Evolutionary conservation across 73 alveolate species (phyloP).

Genomic region (Tetrahymena thermophila): DNA sequence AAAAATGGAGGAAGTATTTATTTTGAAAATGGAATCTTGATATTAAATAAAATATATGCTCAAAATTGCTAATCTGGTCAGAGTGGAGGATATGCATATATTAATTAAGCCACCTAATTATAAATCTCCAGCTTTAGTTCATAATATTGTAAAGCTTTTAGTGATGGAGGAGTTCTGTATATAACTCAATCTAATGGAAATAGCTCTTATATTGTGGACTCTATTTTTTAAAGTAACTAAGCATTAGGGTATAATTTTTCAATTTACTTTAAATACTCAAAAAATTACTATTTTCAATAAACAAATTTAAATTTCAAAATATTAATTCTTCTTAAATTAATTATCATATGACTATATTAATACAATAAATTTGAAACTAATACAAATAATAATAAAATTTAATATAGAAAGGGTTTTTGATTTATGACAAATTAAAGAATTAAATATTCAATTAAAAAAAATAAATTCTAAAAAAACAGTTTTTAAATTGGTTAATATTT

Average conservation of each 20-base stretch:
- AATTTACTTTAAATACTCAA: no score
- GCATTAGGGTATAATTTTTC: background rate
- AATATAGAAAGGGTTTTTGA: no score
- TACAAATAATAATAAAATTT: no score
- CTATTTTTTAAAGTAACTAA: background rate
- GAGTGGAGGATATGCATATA: background rate
- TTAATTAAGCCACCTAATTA: background rate
- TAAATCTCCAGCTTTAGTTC: background rate
- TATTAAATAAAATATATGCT: background rate
- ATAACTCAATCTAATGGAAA: background rate
- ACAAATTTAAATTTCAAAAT: no score
- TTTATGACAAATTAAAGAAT: no score
- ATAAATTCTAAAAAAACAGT: no score
- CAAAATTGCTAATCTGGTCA: background rate
- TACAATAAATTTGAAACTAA: no score
- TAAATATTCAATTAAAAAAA: no score
- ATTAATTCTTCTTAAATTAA: no score
- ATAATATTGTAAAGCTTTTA: background rate
- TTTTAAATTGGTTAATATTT: no score
- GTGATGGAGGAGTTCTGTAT: background rate
- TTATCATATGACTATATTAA: no score
- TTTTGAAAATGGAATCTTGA: background rate
- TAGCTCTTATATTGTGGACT: background rate
- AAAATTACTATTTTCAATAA: no score
- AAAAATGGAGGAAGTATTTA: background rate